phyloP scores from a whole-genome alignment of 2,329 filamentous ascomycete genomes.

The Paecilomyces fulvus region DNA sequence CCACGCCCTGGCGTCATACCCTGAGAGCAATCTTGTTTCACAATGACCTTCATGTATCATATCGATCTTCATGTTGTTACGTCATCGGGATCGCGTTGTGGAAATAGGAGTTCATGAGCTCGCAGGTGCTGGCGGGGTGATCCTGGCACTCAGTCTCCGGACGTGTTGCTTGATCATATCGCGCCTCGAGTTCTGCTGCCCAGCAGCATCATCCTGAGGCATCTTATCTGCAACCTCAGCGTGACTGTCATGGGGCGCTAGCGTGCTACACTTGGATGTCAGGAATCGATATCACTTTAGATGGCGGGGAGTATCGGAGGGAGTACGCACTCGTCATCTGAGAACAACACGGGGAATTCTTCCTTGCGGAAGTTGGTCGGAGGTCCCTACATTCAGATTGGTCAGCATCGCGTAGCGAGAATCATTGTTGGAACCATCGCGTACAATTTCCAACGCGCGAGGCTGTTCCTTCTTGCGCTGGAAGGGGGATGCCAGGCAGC shows the following conservation, averaged over 20 bases:
- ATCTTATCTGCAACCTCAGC: constrained; percentile 7
- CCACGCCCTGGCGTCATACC: not conserved
- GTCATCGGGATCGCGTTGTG: not conserved
- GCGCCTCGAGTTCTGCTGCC: constrained; percentile 4
- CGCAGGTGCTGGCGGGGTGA: constrained; percentile 12
- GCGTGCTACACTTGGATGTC: constrained; percentile 22
- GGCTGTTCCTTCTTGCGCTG: constrained; percentile 14
- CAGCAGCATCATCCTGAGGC: constrained; percentile 8
- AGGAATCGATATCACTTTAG: constrained; percentile 11
- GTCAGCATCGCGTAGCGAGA: constrained; percentile 5
- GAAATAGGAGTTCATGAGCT: constrained; percentile 9
- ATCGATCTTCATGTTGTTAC: not conserved
- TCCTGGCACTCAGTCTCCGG: constrained; percentile 20
- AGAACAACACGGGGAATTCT: constrained; percentile 30
- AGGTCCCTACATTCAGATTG: constrained; percentile 20
- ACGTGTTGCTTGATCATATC: constrained; percentile 17
- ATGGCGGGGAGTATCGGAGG: constrained; percentile 6
- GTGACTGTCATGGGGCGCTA: constrained; percentile 24
- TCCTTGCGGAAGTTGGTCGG: constrained; percentile 38
- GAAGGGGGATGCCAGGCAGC: constrained; percentile 26
- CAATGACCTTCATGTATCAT: not conserved
- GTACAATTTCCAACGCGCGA: constrained; percentile 28
- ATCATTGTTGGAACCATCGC: constrained; percentile 1
- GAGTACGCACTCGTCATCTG: constrained; percentile 29
- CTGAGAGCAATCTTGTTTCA: not conserved